Evolutionary conservation across 2,329 filamentous ascomycete genomes (phyloP).

Genomic region (Fusarium longipes): DNA sequence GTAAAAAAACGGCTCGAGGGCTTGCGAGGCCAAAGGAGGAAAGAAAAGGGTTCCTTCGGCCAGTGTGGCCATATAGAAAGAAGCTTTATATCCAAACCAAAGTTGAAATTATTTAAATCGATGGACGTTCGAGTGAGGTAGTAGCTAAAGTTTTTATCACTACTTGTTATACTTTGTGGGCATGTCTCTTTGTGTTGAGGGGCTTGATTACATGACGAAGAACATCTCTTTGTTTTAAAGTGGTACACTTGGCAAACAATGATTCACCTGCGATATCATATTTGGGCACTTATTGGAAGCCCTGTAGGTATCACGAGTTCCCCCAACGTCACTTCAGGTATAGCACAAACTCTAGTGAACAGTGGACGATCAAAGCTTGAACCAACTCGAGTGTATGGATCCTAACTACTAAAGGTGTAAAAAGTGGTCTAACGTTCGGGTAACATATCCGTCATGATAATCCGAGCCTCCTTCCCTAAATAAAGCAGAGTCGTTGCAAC

Average conservation of each 20-base stretch:
- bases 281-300: too few relatives aligned
- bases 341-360: background rate
- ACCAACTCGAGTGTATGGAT: constrained; percentile 45
- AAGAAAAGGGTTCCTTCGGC: background rate
- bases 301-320: background rate
- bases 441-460: constrained; percentile 49
- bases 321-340: background rate
- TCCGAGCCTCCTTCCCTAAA: constrained; percentile 36
- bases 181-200: background rate
- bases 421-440: constrained; percentile 47
- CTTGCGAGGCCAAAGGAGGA: constrained; percentile 1
- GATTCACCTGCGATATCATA: background rate
- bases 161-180: background rate
- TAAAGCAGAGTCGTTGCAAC: constrained; percentile 44
- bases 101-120: constrained; percentile 9
- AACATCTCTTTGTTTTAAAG: background rate
- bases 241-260: too few relatives aligned
- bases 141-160: background rate
- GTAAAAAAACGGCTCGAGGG: constrained; percentile 19
- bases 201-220: too few relatives aligned
- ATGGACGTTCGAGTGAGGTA: background rate
- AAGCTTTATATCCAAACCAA: constrained; percentile 17
- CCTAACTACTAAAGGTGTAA: constrained; percentile 46
- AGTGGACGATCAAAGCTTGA: background rate
- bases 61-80: constrained; percentile 16